phyloP scores from a whole-genome alignment of 2,329 filamentous ascomycete genomes.

The Neonectria punicea region DNA sequence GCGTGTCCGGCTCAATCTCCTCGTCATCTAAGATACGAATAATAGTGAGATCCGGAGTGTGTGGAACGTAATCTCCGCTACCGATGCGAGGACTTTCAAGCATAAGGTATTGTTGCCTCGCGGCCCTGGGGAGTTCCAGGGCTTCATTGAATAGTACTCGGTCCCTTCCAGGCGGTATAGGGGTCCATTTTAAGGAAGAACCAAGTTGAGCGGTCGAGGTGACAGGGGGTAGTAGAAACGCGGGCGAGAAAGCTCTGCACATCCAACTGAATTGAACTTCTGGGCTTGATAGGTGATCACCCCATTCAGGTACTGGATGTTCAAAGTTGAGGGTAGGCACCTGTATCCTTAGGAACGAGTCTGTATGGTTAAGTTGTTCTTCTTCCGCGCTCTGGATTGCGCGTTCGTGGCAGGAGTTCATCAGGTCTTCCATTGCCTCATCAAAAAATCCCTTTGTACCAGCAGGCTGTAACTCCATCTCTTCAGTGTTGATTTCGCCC shows the following conservation, averaged over 20 bases:
- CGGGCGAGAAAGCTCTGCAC: background rate
- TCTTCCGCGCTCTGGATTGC: conserved; percentile 35
- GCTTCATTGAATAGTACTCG: conserved; percentile 27
- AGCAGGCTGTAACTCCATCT: background rate
- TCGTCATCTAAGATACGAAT: conserved; percentile 32
- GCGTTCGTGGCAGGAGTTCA: conserved; percentile 29
- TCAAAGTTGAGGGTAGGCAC: conserved; percentile 45
- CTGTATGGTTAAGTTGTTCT: conserved; percentile 43
- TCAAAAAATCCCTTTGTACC: conserved; percentile 33
- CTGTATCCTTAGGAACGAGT: conserved; percentile 42
- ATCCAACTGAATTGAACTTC: conserved; percentile 44
- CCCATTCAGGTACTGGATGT: conserved; percentile 40
- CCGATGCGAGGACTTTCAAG: conserved; percentile 13
- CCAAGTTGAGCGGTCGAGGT: conserved; percentile 20
- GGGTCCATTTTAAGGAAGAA: conserved; percentile 41
- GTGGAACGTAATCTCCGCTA: conserved; percentile 33
- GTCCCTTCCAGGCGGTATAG: conserved; percentile 24
- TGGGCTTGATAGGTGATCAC: conserved; percentile 21
- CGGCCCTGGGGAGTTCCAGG: conserved; percentile 12
- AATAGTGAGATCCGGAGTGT: conserved; percentile 11
- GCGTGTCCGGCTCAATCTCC: conserved; percentile 35
- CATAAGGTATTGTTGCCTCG: conserved; percentile 27
- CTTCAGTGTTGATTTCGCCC: background rate
- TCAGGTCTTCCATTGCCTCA: conserved; percentile 36
- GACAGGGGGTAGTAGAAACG: conserved; percentile 15